A percentile compares a stretch with the other conserved stretches of the same genome.
These are phyloP conservation scores for slime mould (Dictyostelium discoideum) DNA, from an alignment of 78 protist genomes.

Conservation along the genomic window DNA sequence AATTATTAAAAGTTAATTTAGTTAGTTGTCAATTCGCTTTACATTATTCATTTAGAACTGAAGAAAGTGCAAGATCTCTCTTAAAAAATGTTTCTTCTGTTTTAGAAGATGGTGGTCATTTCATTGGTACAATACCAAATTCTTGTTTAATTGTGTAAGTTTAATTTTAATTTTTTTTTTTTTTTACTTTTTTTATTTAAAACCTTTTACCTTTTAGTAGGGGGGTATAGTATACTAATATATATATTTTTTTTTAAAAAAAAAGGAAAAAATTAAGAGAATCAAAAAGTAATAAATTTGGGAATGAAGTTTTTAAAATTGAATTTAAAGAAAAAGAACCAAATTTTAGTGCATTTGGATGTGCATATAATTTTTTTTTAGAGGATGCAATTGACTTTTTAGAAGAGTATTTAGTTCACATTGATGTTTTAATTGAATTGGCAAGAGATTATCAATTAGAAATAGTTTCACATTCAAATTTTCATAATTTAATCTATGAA, in stretches of 20 bases:
- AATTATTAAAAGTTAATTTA: slow-evolving; percentile 49
- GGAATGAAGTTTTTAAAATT: slow-evolving; percentile 52
- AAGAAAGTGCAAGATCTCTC: slow-evolving; percentile 65
- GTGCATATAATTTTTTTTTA: slow-evolving; percentile 63
- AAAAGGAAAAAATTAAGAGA: slow-evolving; percentile 69
- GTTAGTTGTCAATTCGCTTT: slow-evolving; percentile 92
- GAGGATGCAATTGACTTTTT: slow-evolving; percentile 65
- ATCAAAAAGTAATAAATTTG: slow-evolving; percentile 19
- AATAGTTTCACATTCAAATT: slow-evolving; percentile 38
- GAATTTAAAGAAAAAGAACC: slow-evolving; percentile 58
- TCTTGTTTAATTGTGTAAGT: slow-evolving; percentile 76
- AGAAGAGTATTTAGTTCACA: slow-evolving; percentile 72
- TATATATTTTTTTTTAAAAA: background rate
- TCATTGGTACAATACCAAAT: slow-evolving; percentile 77
- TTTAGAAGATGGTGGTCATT: slow-evolving; percentile 72
- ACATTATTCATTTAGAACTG: slow-evolving; percentile 86
- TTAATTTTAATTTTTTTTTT: background rate
- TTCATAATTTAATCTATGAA: slow-evolving; percentile 40
- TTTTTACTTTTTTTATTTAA: background rate
- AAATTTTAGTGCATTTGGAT: slow-evolving; percentile 67
- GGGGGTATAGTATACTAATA: background rate
- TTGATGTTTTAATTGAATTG: slow-evolving; percentile 35
- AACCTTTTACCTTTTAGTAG: too few species aligned
- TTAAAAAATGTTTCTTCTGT: slow-evolving; percentile 80
- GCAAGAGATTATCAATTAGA: slow-evolving; percentile 67